phyloP scores from a whole-genome alignment of 768 basidiomycete species.

The Pleurotus cornucopiae region DNA sequence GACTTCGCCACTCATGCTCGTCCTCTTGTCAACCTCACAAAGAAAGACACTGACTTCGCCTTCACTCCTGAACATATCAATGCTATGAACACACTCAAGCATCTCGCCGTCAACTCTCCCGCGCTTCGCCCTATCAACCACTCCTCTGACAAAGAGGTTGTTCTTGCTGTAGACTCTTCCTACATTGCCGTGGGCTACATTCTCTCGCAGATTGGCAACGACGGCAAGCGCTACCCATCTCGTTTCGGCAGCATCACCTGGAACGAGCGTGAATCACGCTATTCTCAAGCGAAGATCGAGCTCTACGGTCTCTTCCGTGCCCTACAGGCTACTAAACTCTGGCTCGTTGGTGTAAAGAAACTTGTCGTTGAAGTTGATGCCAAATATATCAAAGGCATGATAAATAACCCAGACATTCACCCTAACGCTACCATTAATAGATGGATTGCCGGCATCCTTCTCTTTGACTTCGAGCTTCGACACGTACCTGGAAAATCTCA shows the following conservation, averaged over 20 bases:
- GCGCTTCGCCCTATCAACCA: conserved; percentile 22
- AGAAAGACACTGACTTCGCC: conserved; percentile 21
- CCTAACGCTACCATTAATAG: conserved; percentile 19
- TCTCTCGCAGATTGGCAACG: conserved; percentile 26
- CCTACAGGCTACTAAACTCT: conserved; percentile 15
- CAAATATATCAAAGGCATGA: conserved; percentile 29
- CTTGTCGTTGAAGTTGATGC: conserved; percentile 25
- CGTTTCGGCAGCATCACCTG: conserved; percentile 35
- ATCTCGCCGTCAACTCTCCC: conserved; percentile 2
- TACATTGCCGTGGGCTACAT: conserved; percentile 31
- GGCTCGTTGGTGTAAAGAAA: conserved; percentile 20
- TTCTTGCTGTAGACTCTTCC: conserved; percentile 33
- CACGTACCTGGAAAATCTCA: neutral
- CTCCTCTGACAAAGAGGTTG: conserved; percentile 15
- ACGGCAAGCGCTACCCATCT: conserved; percentile 18
- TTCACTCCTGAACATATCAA: conserved; percentile 4
- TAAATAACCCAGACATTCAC: conserved; percentile 25
- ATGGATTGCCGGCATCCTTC: conserved; percentile 1
- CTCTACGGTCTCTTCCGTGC: conserved; percentile 24
- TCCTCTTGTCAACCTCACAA: conserved; percentile 20
- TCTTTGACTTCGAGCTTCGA: neutral
- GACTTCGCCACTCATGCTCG: conserved; percentile 16
- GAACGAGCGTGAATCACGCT: conserved; percentile 26
- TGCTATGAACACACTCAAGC: conserved; percentile 11
- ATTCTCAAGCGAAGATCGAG: conserved; percentile 30